Base-by-base conservation (phyloP, 2,329 filamentous ascomycete species). In the Berkeleyomyces rouxiae region DNA sequence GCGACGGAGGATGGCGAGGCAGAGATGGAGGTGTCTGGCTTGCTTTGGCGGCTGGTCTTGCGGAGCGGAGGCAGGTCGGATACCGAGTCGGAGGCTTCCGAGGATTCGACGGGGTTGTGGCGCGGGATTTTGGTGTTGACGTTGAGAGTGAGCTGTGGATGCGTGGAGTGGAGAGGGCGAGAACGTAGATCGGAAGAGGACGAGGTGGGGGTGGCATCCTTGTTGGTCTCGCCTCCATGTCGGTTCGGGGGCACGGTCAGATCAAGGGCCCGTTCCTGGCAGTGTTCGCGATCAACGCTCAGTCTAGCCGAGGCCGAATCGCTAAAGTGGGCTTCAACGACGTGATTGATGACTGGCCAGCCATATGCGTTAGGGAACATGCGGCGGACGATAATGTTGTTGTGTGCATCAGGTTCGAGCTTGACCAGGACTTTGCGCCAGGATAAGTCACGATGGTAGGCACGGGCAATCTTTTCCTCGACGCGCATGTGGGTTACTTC, bases 341-440 rank as follows among this genome's bases (percentile, higher is more conserved):
- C 76, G 73, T 99, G 93, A 74, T 96, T 91, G 59, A 97, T 78
- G 0, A 99, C 93, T 0, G 93, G 93, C 93, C 93, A 99, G 1
- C 93, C 93, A 69, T 95, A 95, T 0, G 93, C 93, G 70, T 99
- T 99, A 63, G 90, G 86, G 72, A 99, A 99, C 85, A 90, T 95
- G 63, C 93, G 86, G 13, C 93, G 86, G 33, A 99, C 93, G 65
- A 97, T 87, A 67, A 99, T 95, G 72, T 99, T 99, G 74, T 99
- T 99, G 75, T 99, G 93, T 0, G 93, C 93, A 73, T 99, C 93
- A 0, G 93, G 93, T 71, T 99, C 92, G 2, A 99, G 79, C 61
- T 93, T 87, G 11, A 99, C 93, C 3, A 99, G 82, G 1, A 99
- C 93, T 71, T 99, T 99, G 55, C 93, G 87, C 93, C 93, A 99